A percentile compares a stretch with the other conserved stretches of the same genome.
Evolutionary conservation across 148 eudicot genomes (phyloP).

Genomic region (Chenopodium album): DNA sequence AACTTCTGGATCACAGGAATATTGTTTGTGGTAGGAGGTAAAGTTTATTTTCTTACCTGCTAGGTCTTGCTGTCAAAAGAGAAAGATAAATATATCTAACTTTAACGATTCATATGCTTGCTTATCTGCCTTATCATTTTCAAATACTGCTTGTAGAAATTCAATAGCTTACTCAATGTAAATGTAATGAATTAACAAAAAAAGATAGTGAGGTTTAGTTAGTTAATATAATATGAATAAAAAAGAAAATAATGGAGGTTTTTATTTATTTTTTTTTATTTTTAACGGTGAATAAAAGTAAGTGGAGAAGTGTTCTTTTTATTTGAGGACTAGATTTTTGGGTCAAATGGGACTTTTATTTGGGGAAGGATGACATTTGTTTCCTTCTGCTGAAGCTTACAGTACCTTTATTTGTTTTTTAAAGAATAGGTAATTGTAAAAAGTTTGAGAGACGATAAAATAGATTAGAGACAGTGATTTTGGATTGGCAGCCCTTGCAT

Average conservation of each 20-base stretch:
- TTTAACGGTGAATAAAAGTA: no score
- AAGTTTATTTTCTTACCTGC: slow-evolving; percentile 25
- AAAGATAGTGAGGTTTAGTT: no score
- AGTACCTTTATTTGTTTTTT: neutral
- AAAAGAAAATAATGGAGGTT: no score
- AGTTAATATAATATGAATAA: no score
- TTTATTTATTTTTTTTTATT: no score
- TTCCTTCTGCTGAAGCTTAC: neutral
- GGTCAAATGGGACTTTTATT: no score
- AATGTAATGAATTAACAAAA: no score
- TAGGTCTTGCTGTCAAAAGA: neutral
- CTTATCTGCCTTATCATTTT: neutral
- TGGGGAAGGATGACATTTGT: neutral
- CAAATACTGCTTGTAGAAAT: neutral
- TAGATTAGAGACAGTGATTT: neutral
- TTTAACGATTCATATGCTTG: neutral
- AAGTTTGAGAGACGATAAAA: no score
- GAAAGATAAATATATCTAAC: neutral
- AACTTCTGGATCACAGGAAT: slow-evolving; percentile 95
- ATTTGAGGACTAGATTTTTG: no score
- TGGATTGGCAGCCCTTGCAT: neutral
- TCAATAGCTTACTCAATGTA: neutral
- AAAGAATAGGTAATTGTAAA: no score
- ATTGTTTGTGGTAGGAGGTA: slow-evolving; percentile 95
- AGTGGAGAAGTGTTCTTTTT: no score